Conservation (phyloP, 1,139 yeast genomes). For the Geotrichum klebahnii region DNA sequence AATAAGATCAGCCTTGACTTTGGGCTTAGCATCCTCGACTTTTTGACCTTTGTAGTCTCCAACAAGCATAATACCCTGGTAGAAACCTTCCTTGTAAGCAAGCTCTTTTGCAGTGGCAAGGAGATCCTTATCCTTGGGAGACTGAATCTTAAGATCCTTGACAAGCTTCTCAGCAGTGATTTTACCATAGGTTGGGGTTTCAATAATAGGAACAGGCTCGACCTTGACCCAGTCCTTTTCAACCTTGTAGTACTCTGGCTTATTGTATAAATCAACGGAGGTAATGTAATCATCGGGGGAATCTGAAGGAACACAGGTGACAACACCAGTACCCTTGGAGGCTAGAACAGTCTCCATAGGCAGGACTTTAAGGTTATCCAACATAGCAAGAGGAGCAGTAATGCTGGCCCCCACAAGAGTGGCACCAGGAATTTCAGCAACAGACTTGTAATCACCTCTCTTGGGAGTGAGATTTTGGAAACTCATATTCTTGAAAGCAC, state of each 20-base stretch:
- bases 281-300: slow-evolving; percentile 97
- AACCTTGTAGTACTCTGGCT: slow-evolving; percentile 86
- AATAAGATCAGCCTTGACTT: slow-evolving; percentile 77
- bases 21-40: slow-evolving; percentile 87
- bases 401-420: slow-evolving; percentile 81
- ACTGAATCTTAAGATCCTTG: slow-evolving; percentile 82
- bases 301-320: slow-evolving; percentile 96
- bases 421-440: slow-evolving; percentile 61
- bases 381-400: slow-evolving; percentile 74
- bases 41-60: slow-evolving; percentile 86
- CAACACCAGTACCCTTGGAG: slow-evolving; percentile 97
- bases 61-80: slow-evolving; percentile 73
- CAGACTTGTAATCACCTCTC: slow-evolving; percentile 72
- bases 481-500: slow-evolving; percentile 98
- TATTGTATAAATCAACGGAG: slow-evolving; percentile 73
- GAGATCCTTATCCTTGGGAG: slow-evolving; percentile 86
- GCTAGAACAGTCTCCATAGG: slow-evolving; percentile 98
- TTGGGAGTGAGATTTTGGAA: slow-evolving; percentile 88
- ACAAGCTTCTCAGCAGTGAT: slow-evolving; percentile 81
- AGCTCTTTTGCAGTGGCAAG: slow-evolving; percentile 89
- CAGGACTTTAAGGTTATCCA: slow-evolving; percentile 70
- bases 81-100: slow-evolving; percentile 95
- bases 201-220: slow-evolving; percentile 69
- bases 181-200: slow-evolving; percentile 83
- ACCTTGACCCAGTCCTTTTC: slow-evolving; percentile 77